Evolutionary conservation across 352 stramenopile genomes (phyloP), one percentile per base, ranked within the genome.

Genomic region (Phytophthora cactorum): DNA sequence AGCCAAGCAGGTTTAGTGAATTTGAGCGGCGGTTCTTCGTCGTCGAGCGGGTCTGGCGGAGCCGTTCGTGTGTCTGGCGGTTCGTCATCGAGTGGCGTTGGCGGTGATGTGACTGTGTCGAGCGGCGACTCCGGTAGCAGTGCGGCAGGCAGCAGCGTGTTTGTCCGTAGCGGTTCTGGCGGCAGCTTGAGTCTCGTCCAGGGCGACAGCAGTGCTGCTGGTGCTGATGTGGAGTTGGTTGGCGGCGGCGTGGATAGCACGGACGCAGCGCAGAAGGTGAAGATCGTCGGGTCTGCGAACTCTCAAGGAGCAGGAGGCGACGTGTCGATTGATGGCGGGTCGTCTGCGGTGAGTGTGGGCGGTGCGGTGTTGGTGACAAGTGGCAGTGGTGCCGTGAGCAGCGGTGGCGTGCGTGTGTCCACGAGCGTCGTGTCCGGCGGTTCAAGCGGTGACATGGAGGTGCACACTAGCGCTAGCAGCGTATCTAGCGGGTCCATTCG

Each of bases 261-360:
- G 22, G 39, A 25, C 9, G 43, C 52, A 29, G 68, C 68, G 11
- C 68, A 72, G 41, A 68, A 72, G 27, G 49, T 75, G 46, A 63
- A 54, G 45, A 52, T 75, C 46, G n/a, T 60, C 25, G 67, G 67
- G 2, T 71, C 68, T 64, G 50, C 56, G 46, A 75, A 75, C 57
- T 32, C 17, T 32, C 68, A 67, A 32, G 68, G 68, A 32, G 44
- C 32, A 27, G 68, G 68, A 51, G 68, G 68, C 29, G 62, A 75
- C 60, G 62, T 75, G 63, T 68, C 56, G 25, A 55, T 70, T 43
- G 67, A 63, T 59, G 67, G 61, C 25, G 67, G 67, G 55, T 70
- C 61, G 15, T 74, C 66, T n/a, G n/a, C n/a, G n/a, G n/a, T n/a
- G n/a, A n/a, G n/a, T n/a, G n/a, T n/a, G n/a, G n/a, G n/a, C n/a